Evolutionary conservation across 768 basidiomycete genomes (phyloP).

Genomic region (Trametes sanguinea): DNA sequence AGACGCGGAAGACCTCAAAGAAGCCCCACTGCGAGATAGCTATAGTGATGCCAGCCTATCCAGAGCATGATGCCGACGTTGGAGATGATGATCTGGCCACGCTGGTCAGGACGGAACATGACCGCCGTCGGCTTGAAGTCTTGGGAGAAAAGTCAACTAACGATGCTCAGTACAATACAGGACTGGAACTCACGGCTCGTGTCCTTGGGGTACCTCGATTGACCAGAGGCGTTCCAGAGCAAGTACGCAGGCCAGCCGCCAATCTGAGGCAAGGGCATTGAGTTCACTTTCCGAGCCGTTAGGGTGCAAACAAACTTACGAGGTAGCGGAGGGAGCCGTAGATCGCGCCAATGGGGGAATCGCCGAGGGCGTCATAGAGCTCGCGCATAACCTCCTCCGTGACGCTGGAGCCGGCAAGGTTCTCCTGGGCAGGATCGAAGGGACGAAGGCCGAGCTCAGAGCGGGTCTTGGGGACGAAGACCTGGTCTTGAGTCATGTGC

Average conservation of each 20-base stretch:
- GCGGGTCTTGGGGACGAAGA: conserved; percentile 92
- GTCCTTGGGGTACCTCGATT: conserved; percentile 71
- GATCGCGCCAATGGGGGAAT: conserved; percentile 80
- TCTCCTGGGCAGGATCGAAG: conserved; percentile 69
- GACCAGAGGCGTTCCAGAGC: conserved; percentile 81
- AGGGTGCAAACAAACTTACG: conserved; percentile 39
- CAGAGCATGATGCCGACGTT: conserved; percentile 81
- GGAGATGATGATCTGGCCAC: conserved; percentile 73
- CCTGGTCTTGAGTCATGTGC: conserved; percentile 94
- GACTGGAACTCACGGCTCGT: conserved; percentile 66
- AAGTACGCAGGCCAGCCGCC: conserved; percentile 89
- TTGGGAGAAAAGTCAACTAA: conserved; percentile 25
- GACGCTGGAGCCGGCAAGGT: conserved; percentile 63
- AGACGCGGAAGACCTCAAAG: conserved; percentile 71
- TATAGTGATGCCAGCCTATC: conserved; percentile 56
- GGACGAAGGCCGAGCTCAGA: conserved; percentile 64
- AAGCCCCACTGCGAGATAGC: conserved; percentile 67
- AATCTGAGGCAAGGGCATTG: conserved; percentile 43
- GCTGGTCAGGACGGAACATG: conserved; percentile 87
- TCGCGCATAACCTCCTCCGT: conserved; percentile 68
- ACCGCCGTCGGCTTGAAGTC: conserved; percentile 78
- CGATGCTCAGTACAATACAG: no score
- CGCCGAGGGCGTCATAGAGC: conserved; percentile 84
- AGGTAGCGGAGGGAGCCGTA: conserved; percentile 57
- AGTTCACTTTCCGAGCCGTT: background rate